Evolutionary conservation across 768 basidiomycete genomes (phyloP), one percentile per base, ranked within the genome.

Genomic region (Mycena rosella): DNA sequence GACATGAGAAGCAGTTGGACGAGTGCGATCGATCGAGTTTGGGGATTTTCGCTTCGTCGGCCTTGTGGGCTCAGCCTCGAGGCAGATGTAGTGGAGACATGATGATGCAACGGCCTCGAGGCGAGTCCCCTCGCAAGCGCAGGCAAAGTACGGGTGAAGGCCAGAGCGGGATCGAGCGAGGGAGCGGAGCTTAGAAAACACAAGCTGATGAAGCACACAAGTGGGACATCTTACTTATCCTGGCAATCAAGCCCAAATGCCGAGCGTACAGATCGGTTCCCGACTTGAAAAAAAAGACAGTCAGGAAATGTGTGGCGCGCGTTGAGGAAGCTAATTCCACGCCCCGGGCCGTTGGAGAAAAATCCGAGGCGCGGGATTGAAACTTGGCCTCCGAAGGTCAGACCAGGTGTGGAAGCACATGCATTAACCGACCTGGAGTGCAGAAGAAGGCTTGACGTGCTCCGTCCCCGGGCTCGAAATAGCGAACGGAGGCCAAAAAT

Each of bases 1-100:
- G 49, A 22, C 34, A 44, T 10, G 15, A n/a, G n/a, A n/a, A n/a
- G n/a, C n/a, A n/a, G n/a, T n/a, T 4, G 5, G 8, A 26, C 24
- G 45, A 27, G 27, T 48, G 47, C 18, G 54, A 64, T 51, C 62
- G 54, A 63, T 61, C 51, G 61, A 51, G 48, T n/a, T 53, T 40
- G 52, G 40, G 48, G 64, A 65, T 65, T 65, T 65, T 58, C 56
- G 64, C 57, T 45, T 60, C 49, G 57, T 15, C 32, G 32, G 64
- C 49, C 51, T 59, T 60, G 65, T 59, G 57, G 65, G 58, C 52
- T 32, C 42, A n/a, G 65, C 65, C 65, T 66, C 57, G 65, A 60
- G 65, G 65, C 65, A 55, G 56, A 53, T 59, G 55, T 13, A 30
- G 29, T 8, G 47, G n/a, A 34, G 53, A 64, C 58, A 48, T n/a